phyloP scores from a whole-genome alignment of 306 rosid species.

The Castanopsis chinensis region DNA sequence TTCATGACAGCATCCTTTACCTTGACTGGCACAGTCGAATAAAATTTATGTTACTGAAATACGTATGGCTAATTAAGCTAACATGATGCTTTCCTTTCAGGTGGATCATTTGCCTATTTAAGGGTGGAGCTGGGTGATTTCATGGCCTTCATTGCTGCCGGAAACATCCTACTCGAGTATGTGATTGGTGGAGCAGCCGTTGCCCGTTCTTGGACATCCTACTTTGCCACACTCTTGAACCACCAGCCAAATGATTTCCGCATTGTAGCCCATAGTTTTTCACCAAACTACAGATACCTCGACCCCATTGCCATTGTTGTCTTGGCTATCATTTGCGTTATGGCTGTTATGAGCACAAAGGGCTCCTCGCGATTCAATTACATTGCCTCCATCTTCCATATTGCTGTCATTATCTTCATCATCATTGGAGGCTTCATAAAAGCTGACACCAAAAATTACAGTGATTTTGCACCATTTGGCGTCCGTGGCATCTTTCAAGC shows the following conservation, averaged over 20 bases:
- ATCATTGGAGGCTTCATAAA: conserved; percentile 65
- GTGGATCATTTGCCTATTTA: conserved; percentile 83
- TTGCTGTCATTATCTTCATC: conserved; percentile 56
- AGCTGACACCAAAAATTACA: conserved; percentile 55
- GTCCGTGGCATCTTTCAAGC: conserved; percentile 58
- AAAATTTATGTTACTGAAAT: too few relatives aligned
- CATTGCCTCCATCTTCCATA: conserved; percentile 64
- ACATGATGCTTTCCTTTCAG: conserved; percentile 14
- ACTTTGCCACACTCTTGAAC: conserved; percentile 74
- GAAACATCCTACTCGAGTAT: conserved; percentile 75
- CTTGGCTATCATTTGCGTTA: conserved; percentile 33
- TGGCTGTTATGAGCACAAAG: conserved; percentile 74
- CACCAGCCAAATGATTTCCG: conserved; percentile 48
- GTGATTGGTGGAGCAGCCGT: conserved; percentile 68
- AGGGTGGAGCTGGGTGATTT: conserved; percentile 86
- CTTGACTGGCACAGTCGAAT: too few relatives aligned
- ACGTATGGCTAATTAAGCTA: too few relatives aligned
- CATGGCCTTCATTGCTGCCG: conserved; percentile 75
- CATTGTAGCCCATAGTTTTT: conserved; percentile 31
- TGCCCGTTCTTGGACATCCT: conserved; percentile 86
- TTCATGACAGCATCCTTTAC: too few relatives aligned
- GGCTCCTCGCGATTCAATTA: conserved; percentile 81
- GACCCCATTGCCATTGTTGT: conserved; percentile 69
- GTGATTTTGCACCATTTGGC: conserved; percentile 27
- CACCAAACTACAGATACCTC: conserved; percentile 35